Conservation (phyloP, 1,139 yeast species). For the Yamadazyma sp. region DNA sequence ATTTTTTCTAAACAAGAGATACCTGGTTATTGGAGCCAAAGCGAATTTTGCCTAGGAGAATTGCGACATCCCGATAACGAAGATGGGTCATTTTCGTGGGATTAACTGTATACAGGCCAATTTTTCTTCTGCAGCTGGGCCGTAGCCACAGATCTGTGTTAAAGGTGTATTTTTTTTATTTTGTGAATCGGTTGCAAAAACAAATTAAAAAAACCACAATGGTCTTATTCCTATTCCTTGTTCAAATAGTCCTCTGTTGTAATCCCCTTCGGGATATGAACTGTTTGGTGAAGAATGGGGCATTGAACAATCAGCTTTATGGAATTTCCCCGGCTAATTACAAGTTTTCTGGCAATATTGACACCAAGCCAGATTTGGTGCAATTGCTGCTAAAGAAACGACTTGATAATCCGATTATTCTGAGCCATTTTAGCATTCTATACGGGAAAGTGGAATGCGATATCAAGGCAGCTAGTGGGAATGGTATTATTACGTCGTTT, state of each 20-base stretch:
- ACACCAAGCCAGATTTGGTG: constrained; percentile 7
- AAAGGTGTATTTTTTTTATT: not conserved
- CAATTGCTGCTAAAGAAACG: constrained; percentile 22
- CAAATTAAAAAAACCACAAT: not conserved
- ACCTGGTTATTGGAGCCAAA: too few relatives aligned
- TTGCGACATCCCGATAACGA: too few relatives aligned
- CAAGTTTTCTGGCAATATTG: constrained; percentile 9
- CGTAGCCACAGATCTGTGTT: not conserved
- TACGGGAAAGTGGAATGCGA: constrained; percentile 46
- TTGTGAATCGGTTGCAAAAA: constrained; percentile 8
- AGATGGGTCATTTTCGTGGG: too few relatives aligned
- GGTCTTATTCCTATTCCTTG: not conserved
- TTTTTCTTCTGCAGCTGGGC: too few relatives aligned
- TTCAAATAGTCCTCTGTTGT: constrained; percentile 14
- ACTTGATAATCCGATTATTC: constrained; percentile 40
- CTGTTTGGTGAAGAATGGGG: constrained; percentile 26
- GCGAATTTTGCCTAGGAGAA: too few relatives aligned
- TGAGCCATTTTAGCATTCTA: constrained; percentile 36
- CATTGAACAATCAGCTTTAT: constrained; percentile 16
- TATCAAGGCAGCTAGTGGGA: constrained; percentile 36
- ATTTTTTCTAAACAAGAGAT: too few relatives aligned
- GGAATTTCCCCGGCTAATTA: constrained; percentile 8
- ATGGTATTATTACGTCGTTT: constrained; percentile 44
- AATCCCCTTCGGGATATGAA: constrained; percentile 23
- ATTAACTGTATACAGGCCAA: too few relatives aligned